Base-by-base conservation (phyloP, 495 filamentous ascomycete genomes). In the Rostrohypoxylon terebratum region DNA sequence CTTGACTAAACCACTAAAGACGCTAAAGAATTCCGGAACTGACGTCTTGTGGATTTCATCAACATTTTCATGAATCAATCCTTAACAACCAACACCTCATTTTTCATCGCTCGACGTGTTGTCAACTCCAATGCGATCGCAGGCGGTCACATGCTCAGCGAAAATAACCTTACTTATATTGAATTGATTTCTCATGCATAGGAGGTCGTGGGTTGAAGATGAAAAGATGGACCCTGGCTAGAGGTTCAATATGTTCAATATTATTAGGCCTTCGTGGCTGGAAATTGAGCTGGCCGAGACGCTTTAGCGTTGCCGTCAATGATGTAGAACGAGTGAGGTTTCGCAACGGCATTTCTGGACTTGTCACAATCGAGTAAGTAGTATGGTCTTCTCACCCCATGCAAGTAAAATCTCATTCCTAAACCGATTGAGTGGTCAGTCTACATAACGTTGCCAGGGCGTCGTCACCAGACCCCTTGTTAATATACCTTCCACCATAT, bases 161-260 rank as follows among this genome's bases (percentile, higher is more conserved):
- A 14, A 34, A 4, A 38, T 16, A 23, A 1, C 16, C 1, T 20
- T 25, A 34, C 5, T 42, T 25, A 25, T 8, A 13, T 47, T 45
- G 0, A 36, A 11, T 47, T 20, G 9, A 63, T 36, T 16, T 6
- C 51, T 44, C 36, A 20, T 45, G 47, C 21, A 36, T 14, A 20
- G 1, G 20, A 31, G 34, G 11, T 10, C n/a, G 11, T 42, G 14
- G 0, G 13, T 0, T 16, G 58, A 64, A 69, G 59, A 77, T 91
- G 89, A 79, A 92, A 90, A 66, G 85, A 83, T 78, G 92, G 92
- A 48, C 86, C 85, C 54, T 86, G 77, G 38, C 89, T 82, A 31
- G 89, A 84, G 63, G 88, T 83, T 58, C 81, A 81, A 47, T 89
- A 87, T 80, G 88, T 83, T 58, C 81, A 81, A 47, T 89, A 87